These are phyloP conservation scores for Canavalia ensiformis DNA, from an alignment of 306 rosid species.

Conservation along the genomic window DNA sequence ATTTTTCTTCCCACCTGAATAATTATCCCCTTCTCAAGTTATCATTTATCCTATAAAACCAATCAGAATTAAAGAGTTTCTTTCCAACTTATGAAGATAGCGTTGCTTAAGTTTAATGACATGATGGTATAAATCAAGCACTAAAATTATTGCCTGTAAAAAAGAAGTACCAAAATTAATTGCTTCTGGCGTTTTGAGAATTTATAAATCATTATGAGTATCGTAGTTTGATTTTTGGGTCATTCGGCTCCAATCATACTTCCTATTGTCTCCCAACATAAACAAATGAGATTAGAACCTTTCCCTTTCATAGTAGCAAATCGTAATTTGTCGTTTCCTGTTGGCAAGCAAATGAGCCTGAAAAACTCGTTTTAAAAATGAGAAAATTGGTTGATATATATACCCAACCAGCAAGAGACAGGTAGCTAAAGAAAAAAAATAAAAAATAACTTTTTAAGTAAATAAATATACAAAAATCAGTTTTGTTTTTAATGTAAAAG, in stretches of 20 bases:
- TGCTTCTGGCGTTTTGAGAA: neutral
- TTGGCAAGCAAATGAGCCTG: neutral
- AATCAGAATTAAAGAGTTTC: neutral
- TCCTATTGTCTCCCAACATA: neutral
- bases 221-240: constrained; percentile 9
- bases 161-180: neutral
- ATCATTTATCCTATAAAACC: neutral
- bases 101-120: neutral
- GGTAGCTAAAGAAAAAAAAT: no score
- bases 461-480: no score
- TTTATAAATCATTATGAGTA: neutral
- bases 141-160: neutral
- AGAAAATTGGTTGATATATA: no score
- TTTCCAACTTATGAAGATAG: neutral
- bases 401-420: no score
- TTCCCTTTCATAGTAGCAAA: neutral
- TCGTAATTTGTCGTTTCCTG: neutral
- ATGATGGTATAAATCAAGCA: neutral
- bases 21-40: neutral
- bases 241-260: neutral
- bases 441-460: no score
- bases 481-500: neutral
- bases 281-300: neutral
- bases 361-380: neutral
- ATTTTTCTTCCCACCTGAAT: neutral